Evolutionary conservation across 176 grass and related monocot genomes (phyloP), one percentile per base, ranked within the genome.

Genomic region (Rhynchospora tenuis): DNA sequence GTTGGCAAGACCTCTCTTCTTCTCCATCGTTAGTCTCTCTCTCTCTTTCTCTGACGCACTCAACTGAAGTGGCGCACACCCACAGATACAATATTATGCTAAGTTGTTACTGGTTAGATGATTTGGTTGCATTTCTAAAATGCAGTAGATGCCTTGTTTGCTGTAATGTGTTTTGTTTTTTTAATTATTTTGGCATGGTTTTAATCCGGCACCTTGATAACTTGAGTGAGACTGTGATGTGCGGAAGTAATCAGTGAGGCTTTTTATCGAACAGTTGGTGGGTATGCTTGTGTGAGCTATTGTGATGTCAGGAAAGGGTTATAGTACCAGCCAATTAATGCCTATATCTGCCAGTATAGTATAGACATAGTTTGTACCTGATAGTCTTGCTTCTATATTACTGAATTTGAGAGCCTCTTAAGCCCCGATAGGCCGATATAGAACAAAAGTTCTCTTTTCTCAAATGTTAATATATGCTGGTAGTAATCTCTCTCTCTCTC

Each of bases 1-100:
- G 88, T 86, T 46, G 96, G 96, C 78, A 98, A 98, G 86, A 93
- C 93, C 85, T 90, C 96, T 50, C 78, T 98, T 33, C 89, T 98
- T 84, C 89, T 93, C 70, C 83, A 84, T 50, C 88, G 79, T 91
- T 3, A 56, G 83, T 72, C 20, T 15, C 47, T 71, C 45, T 66
- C 16, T 66, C 55, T 78, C 58, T 52, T 16, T 66, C 83, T 42
- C 29, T 84, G 55, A 58, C 55, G 55, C 55, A 27, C 9, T 28
- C 11, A 64, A 22, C 23, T 24, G 11, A 22, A 64, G 23, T 6
- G 55, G 9, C 23, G 24, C 5, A 26, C 11, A 28, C 24, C 23
- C 60, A 63, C 20, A 61, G 58, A 24, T 13, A 62, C n/a, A 1
- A 38, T 38, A 38, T 38, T 58, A 58, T 4, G 55, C 55, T 5